These are phyloP conservation scores for Graphiopsis chlorocephala DNA, from an alignment of 2,329 filamentous ascomycete genomes.

Conservation along the genomic window DNA sequence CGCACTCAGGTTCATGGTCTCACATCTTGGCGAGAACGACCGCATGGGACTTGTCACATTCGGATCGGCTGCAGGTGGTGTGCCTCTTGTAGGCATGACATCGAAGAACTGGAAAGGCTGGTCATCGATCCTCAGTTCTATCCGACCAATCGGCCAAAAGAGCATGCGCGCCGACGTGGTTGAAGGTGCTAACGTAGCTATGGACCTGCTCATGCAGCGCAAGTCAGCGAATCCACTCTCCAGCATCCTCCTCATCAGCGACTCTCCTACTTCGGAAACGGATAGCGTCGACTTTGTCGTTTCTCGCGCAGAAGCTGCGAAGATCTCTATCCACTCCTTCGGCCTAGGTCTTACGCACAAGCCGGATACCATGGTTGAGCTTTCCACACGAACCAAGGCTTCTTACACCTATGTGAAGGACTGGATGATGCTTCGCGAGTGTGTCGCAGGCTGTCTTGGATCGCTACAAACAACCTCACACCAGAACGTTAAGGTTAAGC, in stretches of 20 bases:
- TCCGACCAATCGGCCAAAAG: slow-evolving; percentile 93
- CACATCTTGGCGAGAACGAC: slow-evolving; percentile 84
- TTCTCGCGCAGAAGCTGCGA: slow-evolving; percentile 91
- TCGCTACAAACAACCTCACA: slow-evolving; percentile 93
- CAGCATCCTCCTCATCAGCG: slow-evolving; percentile 93
- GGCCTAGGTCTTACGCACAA: slow-evolving; percentile 96
- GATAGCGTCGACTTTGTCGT: slow-evolving; percentile 98
- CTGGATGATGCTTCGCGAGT: slow-evolving; percentile 99
- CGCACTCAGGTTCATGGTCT: slow-evolving; percentile 86
- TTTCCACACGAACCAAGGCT: slow-evolving; percentile 92
- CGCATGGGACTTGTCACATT: slow-evolving; percentile 98
- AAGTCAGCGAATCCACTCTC: slow-evolving; percentile 94
- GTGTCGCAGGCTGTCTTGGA: slow-evolving; percentile 87
- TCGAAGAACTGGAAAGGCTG: slow-evolving; percentile 92
- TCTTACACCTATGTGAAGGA: slow-evolving; percentile 99
- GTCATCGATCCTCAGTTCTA: slow-evolving; percentile 79
- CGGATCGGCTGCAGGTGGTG: slow-evolving; percentile 87
- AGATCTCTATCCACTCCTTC: slow-evolving; percentile 97
- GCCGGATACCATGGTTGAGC: slow-evolving; percentile 96
- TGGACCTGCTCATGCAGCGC: slow-evolving; percentile 97
- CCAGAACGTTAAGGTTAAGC: slow-evolving; percentile 94
- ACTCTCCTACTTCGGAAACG: slow-evolving; percentile 88
- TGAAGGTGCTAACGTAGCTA: slow-evolving; percentile 94
- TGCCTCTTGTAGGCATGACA: slow-evolving; percentile 97
- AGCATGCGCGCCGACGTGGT: slow-evolving; percentile 94